Evolutionary conservation across 208 protist species (phyloP), one percentile per base, ranked within the genome.

Genomic region (Naegleria gruberi): DNA sequence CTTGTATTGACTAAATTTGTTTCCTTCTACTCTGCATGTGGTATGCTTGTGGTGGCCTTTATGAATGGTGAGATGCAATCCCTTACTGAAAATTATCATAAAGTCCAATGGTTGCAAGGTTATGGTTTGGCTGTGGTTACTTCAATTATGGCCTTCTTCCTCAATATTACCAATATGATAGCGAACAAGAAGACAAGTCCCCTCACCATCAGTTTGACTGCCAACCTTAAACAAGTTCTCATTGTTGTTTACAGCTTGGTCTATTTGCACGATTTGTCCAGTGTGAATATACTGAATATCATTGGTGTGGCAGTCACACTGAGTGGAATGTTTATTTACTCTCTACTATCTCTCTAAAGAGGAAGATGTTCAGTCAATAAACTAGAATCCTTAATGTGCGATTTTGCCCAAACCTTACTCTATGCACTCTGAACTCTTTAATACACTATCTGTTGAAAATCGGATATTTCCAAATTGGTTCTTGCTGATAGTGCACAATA

Each of bases 141-240:
- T 46, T 23, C 30, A 42, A 30, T 86, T 10, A 15, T 42, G 10
- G 8, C 82, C 15, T 86, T 86, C 43, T 43, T 26, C 42, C 42
- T 86, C 1, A 86, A 86, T n/a, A 42, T 6, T 3, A 86, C 82
- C 3, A 86, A 86, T n/a, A 37, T 86, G 8, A 30, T 86, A 40
- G 82, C 82, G 1, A 86, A 86, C 41, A 86, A 46, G 43, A 30
- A 42, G 7, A 86, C 82, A 0, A 47, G 42, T 86, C 82, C 82
- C 15, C 34, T 86, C 17, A 86, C 82, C 42, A 86, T 86, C 40
- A 86, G 82, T n/a, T 23, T 86, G 42, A 43, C 43, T 37, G 82
- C 42, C 17, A 86, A 86, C 41, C 12, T 86, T 10, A 86, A 86
- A 40, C 82, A 86, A 86, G 82, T 86, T 3, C n/a, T 86, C 0